Evolutionary conservation across 2,329 filamentous ascomycete species (phyloP), one percentile per base, ranked within the genome.

Genomic region (Claviceps pusilla): DNA sequence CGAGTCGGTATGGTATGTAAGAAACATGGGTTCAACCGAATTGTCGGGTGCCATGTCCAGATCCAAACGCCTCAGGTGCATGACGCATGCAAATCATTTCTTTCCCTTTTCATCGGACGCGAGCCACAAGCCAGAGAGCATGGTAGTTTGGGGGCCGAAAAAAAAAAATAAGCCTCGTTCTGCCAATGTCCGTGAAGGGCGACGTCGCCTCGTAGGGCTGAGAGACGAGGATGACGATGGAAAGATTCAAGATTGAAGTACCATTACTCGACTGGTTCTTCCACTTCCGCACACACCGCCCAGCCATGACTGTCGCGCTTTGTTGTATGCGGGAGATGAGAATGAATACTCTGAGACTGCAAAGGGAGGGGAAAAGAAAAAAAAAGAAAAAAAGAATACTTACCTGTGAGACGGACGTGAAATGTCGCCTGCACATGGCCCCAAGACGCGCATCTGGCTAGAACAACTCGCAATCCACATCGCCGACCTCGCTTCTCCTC

Each of bases 181-280:
- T 54, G 53, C 53, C 49, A 51, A 51, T 48, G 39, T 16, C 6
- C 2, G 7, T 41, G 39, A 33, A 2, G 53, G 33, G 19, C 3
- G 43, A 24, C 19, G 49, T 51, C 31, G 39, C 46, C 54, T 50
- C 11, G 55, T 54, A 56, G 52, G 55, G 55, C 55, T 56, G 55
- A 56, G 24, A 24, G 3, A 39, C 19, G 42, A 48, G 35, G 45
- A 48, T 49, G 46, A 37, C 28, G 41, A 47, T 35, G 14, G 45
- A 42, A 48, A 42, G 10, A 28, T 9, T 9, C 3, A 24, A 24
- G 24, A 24, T n/a, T 14, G 5, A 41, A 14, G 42, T 11, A 31
- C 33, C 28, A 55, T n/a, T 42, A 41, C 35, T 39, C n/a, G 52
- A 37, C 47, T 37, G n/a, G 29, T 19, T 49, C 4, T 14, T 24